These are phyloP conservation scores for Solanum paucissectum DNA, from an alignment of 257 asterid species.

Conservation along the genomic window DNA sequence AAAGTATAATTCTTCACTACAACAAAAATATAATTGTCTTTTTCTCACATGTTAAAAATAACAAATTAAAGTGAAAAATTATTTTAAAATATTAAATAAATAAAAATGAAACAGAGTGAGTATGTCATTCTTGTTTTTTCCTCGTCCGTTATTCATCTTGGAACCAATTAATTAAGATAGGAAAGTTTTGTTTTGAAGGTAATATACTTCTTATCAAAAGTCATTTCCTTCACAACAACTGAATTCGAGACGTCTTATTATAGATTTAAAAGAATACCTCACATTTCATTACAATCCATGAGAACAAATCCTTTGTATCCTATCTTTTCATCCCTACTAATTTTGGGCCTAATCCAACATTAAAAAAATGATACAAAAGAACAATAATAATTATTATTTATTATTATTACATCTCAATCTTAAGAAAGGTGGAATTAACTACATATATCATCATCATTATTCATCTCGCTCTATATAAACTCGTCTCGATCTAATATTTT, in stretches of 20 bases:
- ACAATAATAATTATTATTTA: neutral
- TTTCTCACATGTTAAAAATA: too few species aligned
- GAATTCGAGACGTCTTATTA: neutral
- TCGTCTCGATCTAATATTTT: neutral
- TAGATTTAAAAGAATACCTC: neutral
- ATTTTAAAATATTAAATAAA: too few species aligned
- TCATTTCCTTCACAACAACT: neutral
- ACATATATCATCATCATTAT: neutral
- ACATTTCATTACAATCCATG: accelerated
- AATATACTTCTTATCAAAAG: neutral
- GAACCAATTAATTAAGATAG: neutral
- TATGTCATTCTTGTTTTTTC: neutral
- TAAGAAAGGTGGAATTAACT: neutral
- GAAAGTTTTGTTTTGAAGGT: neutral
- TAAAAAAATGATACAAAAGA: neutral
- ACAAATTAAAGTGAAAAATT: accelerated
- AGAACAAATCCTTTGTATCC: neutral
- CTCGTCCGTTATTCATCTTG: neutral
- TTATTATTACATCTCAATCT: neutral
- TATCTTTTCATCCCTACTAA: neutral
- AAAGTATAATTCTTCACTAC: too few species aligned
- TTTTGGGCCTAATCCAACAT: neutral
- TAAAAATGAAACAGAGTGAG: too few species aligned
- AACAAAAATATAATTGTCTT: too few species aligned
- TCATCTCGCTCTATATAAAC: neutral